These are phyloP conservation scores for Talaromyces proteolyticus DNA, from an alignment of 495 filamentous ascomycete genomes.

Conservation along the genomic window DNA sequence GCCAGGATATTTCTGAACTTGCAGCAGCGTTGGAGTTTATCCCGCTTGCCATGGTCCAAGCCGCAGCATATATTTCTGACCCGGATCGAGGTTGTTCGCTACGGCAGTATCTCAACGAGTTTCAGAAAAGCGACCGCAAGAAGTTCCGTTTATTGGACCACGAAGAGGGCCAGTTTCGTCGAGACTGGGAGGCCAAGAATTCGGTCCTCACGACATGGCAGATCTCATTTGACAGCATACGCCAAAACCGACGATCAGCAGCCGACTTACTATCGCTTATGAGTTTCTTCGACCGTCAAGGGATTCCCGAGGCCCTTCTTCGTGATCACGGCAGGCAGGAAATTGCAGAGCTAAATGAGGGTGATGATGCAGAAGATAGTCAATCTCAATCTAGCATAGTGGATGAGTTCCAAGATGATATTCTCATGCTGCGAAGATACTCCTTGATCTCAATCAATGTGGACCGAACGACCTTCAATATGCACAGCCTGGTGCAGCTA, in stretches of 20 bases:
- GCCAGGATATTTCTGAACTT: constrained; percentile 16
- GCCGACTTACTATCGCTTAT: too few species aligned
- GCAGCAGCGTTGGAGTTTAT: constrained; percentile 33
- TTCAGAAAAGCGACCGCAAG: constrained; percentile 27
- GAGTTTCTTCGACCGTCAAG: constrained; percentile 26
- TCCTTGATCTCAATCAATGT: constrained; percentile 29
- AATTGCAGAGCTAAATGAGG: constrained; percentile 4
- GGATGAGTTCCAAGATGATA: constrained; percentile 35
- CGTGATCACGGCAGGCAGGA: not conserved
- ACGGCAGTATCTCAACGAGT: constrained; percentile 25
- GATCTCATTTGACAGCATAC: constrained; percentile 42
- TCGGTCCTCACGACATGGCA: constrained; percentile 42
- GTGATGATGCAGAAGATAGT: constrained; percentile 13
- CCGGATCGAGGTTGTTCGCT: constrained; percentile 16
- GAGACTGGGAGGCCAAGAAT: constrained; percentile 34
- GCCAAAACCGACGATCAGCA: constrained; percentile 12
- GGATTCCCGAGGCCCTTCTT: constrained; percentile 17
- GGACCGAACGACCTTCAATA: constrained; percentile 8
- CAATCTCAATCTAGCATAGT: constrained; percentile 8
- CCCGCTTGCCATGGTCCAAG: constrained; percentile 46
- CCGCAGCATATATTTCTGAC: constrained; percentile 36
- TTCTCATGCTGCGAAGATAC: constrained; percentile 31
- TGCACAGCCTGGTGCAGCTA: constrained; percentile 19
- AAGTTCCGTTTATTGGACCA: constrained; percentile 28
- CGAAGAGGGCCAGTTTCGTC: constrained; percentile 25